Evolutionary conservation across 75 land plant species (phyloP).

Genomic region (Azolla pinnata): DNA sequence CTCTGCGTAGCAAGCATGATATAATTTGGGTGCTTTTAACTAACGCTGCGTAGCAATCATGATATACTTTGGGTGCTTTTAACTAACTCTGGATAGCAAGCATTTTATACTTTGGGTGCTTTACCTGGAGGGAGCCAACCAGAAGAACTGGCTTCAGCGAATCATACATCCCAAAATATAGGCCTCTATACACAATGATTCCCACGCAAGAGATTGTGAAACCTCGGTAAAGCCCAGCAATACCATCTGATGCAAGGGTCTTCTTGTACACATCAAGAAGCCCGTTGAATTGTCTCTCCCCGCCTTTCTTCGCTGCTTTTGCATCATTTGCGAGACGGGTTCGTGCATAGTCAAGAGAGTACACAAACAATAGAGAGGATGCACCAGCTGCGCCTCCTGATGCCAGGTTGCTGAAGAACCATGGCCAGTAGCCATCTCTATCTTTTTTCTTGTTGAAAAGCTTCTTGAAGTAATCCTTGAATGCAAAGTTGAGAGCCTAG

Average conservation of each 20-base stretch:
- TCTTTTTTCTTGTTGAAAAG: slow-evolving; percentile 46
- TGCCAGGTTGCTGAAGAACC: slow-evolving; percentile 48
- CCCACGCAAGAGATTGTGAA: slow-evolving; percentile 37
- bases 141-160: slow-evolving; percentile 39
- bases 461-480: slow-evolving; percentile 48
- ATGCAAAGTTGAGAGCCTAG: slow-evolving; percentile 50
- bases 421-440: slow-evolving; percentile 49
- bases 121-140: slow-evolving; percentile 16
- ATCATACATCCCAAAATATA: slow-evolving; percentile 47
- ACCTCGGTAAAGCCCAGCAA: slow-evolving; percentile 39
- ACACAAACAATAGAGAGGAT: slow-evolving; percentile 33
- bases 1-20: not conserved
- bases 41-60: not conserved
- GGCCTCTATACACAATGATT: slow-evolving; percentile 39
- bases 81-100: slow-evolving; percentile 3
- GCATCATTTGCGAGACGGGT: slow-evolving; percentile 47
- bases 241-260: slow-evolving; percentile 26
- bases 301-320: slow-evolving; percentile 40
- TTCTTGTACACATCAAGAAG: slow-evolving; percentile 43
- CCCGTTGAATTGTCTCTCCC: slow-evolving; percentile 42
- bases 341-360: slow-evolving; percentile 44
- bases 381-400: slow-evolving; percentile 50
- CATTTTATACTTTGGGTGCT: not conserved
- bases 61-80: not conserved
- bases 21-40: not conserved